Evolutionary conservation across 139 green algal genomes (phyloP).

Genomic region (Tetradesmus lagerheimii): DNA sequence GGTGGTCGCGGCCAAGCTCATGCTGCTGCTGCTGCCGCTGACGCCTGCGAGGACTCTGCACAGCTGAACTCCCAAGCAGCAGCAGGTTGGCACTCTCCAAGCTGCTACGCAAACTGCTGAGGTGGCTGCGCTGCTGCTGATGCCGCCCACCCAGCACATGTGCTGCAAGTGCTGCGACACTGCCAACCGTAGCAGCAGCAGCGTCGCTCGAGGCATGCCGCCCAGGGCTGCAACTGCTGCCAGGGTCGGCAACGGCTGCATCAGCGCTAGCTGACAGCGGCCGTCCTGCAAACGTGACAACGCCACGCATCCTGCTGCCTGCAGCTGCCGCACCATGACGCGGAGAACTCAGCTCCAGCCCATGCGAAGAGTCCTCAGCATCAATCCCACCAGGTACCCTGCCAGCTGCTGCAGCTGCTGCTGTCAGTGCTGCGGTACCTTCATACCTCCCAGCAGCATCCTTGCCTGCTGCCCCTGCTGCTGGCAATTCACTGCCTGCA

Average conservation of each 20-base stretch:
- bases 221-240: neutral
- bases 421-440: neutral
- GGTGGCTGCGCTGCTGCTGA: constrained; percentile 4
- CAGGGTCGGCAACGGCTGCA: neutral
- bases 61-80: neutral
- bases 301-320: neutral
- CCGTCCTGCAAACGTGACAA: neutral
- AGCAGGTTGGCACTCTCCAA: constrained; percentile 23
- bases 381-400: neutral
- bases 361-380: neutral
- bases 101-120: constrained; percentile 33
- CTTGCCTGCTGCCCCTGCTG: neutral
- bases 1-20: neutral
- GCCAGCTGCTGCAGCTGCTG: neutral
- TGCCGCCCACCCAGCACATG: constrained; percentile 19
- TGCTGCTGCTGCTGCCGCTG: constrained; percentile 38
- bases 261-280: constrained; percentile 30
- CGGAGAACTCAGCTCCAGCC: neutral
- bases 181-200: neutral
- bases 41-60: neutral
- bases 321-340: neutral
- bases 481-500: neutral
- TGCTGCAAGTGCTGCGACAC: constrained; percentile 5
- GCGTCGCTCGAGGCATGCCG: neutral
- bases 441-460: neutral